Base-by-base conservation (phyloP, 2,329 filamentous ascomycete species). In the Clonostachys rhizophaga region DNA sequence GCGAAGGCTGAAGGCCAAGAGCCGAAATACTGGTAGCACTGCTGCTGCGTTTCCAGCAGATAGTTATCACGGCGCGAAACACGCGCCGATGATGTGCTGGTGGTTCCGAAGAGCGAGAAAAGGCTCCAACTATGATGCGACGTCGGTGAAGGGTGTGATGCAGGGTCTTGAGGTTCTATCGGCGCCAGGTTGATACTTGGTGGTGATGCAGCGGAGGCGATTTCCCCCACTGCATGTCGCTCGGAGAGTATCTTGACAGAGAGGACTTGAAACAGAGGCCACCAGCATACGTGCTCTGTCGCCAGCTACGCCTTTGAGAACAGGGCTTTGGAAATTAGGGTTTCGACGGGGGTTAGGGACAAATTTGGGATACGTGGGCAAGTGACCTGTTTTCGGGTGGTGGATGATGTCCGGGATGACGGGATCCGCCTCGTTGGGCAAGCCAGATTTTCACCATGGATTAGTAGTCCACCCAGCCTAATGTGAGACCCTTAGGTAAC, bases 181-280 rank as follows among this genome's bases (percentile, higher is more conserved):
- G 75, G 64, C 76, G 83, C 79, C 79, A 83, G 75, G 63, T 67
- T 80, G 75, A 74, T 65, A 57, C 59, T 57, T 53, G 58, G 59
- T 58, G 65, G 55, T 60, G 65, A 66, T 74, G 75, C 75, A 72
- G 75, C 72, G 75, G 79, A 79, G 76, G 64, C 57, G 54, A 60
- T 67, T 73, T 78, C 78, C 64, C 61, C 63, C 74, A 71, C 79
- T 71, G 75, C 80, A 83, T 83, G 58, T 63, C 73, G 67, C 57
- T 53, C 57, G 58, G 49, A 48, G 51, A 48, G 47, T 43, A 30
- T 30, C 24, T 30, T 30, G 24, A 30, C 24, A 30, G 4, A 9
- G 24, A 30, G 24, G 24, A 4, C 24, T 30, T 30, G 48, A 50
- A 42, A 45, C 42, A 30, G 51, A 55, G 47, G 40, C 50, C 45